phyloP scores from a whole-genome alignment of 73 alveolate genomes.

The Paramecium sonneborni region DNA sequence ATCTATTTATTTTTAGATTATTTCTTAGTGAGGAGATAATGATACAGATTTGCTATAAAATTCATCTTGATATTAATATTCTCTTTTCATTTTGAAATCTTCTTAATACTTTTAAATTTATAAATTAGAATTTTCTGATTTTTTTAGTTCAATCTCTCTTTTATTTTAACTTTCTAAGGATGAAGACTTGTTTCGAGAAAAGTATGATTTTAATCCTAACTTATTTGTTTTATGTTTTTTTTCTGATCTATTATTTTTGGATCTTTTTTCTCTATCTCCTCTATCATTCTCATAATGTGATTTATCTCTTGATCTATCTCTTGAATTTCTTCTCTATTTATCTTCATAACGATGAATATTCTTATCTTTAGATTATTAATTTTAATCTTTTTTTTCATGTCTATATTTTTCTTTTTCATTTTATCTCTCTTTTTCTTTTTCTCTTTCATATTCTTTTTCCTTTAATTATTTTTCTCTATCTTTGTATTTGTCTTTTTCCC shows the following conservation, averaged over 20 bases:
- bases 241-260: not conserved
- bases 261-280: not conserved
- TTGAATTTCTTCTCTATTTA: not conserved
- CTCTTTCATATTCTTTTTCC: not conserved
- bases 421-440: not conserved
- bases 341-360: not conserved
- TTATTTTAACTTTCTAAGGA: not conserved
- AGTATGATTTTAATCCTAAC: not conserved
- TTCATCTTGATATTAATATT: not conserved
- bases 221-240: not conserved
- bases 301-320: not conserved
- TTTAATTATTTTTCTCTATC: not conserved
- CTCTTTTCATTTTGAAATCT: not conserved
- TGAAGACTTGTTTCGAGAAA: not conserved
- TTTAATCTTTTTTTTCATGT: not conserved
- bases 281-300: not conserved
- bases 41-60: not conserved
- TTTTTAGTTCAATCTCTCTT: not conserved
- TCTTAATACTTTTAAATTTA: not conserved
- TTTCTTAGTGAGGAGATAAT: not conserved
- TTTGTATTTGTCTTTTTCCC: not conserved
- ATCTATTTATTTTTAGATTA: not conserved
- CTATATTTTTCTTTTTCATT: not conserved
- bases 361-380: not conserved
- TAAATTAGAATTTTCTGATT: not conserved